Percentiles rank a stretch among this genome's conserved stretches.
phyloP scores from a whole-genome alignment of 2,329 filamentous ascomycete genomes.

The Epichloe typhina region DNA sequence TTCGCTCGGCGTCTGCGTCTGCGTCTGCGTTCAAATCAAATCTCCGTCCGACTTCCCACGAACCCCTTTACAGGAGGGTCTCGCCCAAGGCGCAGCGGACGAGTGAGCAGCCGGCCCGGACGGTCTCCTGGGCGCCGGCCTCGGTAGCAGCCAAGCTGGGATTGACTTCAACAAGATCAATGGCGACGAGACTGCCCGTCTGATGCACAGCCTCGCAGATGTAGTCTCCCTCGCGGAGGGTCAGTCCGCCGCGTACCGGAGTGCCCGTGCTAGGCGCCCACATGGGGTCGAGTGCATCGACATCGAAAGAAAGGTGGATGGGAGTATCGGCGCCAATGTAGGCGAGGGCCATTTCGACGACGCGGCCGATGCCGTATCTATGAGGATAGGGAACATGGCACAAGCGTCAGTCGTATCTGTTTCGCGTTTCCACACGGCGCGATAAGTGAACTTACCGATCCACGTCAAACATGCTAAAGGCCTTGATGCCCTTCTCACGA shows the following conservation, averaged over 20 bases:
- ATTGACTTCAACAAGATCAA: constrained; percentile 77
- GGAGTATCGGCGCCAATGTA: constrained; percentile 91
- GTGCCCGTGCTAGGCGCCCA: constrained; percentile 96
- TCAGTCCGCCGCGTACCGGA: constrained; percentile 84
- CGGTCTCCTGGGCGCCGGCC: constrained; percentile 68
- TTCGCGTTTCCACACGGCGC: background rate
- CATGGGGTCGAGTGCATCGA: constrained; percentile 89
- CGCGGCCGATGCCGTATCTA: constrained; percentile 82
- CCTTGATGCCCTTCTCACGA: constrained; percentile 78
- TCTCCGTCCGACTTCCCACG: background rate
- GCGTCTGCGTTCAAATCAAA: no score
- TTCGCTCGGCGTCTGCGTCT: no score
- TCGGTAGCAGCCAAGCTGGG: constrained; percentile 51
- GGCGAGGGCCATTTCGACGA: constrained; percentile 96
- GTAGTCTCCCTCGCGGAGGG: constrained; percentile 88
- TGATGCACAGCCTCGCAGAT: constrained; percentile 82
- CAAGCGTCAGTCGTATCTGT: background rate
- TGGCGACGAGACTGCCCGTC: constrained; percentile 63
- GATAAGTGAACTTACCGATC: constrained; percentile 48
- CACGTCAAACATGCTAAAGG: constrained; percentile 97
- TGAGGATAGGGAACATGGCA: constrained; percentile 4
- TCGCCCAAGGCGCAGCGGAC: constrained; percentile 88
- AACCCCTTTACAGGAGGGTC: constrained; percentile 52
- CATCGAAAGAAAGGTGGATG: constrained; percentile 94
- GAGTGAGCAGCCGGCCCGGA: constrained; percentile 79